Base-by-base conservation (phyloP, 257 asterid genomes). In the Oldenlandia corymbosa region DNA sequence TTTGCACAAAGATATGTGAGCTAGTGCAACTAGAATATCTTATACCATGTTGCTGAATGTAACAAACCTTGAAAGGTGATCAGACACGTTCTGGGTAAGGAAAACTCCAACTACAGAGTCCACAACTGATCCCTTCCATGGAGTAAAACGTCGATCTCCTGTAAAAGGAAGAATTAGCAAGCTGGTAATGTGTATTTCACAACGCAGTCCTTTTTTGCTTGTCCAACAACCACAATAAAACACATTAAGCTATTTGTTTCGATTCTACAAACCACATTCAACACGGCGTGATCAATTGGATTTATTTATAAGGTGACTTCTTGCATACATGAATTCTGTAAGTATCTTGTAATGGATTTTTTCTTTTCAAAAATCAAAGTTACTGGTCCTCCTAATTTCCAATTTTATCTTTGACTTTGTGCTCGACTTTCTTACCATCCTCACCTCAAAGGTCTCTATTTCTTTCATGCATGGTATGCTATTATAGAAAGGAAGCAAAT, bases 41-140 rank as follows among this genome's bases (percentile, higher is more conserved):
- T 20, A 60, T 43, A 16, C 27, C 14, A 37, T 37, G 61, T 32
- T 21, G 42, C 50, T 10, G 55, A 64, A 47, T 64, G 43, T 67
- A 68, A 69, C 79, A 59, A 30, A 71, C 86, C 86, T 81, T 30
- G 86, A 81, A 39, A 81, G 86, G 65, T 81, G 86, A 63, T 81
- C 86, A 41, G 86, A 78, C 8, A 81, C 86, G 67, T 81, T 81
- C 70, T 81, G 86, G 43, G 86, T 81, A 49, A 81, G 86, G 50
- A 77, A 80, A 62, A 80, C 85, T 60, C 85, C 85, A 69, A 80
- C 56, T 32, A 78, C 84, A 32, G 86, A 81, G 66, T 81, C 86
- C 68, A 81, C 60, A 52, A 81, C 86, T 17, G 86, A 81, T 68
- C 86, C 86, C 65, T 81, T 81, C 86, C 86, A 81, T 57, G 76